Evolutionary conservation across 2,329 filamentous ascomycete genomes (phyloP).

Genomic region (Cladosporium sp.): DNA sequence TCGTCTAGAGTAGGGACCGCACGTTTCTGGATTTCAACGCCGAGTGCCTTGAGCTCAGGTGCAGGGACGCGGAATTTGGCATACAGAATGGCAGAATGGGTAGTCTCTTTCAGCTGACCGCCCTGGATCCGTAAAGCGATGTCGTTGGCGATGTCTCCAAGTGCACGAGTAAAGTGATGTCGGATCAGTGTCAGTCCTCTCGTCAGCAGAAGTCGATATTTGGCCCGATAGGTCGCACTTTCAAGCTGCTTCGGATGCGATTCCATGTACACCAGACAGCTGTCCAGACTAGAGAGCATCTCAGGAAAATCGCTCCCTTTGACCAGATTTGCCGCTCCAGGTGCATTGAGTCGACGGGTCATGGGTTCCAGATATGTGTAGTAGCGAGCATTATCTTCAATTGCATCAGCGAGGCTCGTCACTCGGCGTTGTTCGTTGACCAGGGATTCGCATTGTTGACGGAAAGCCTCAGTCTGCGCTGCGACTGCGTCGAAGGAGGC

Average conservation of each 20-base stretch:
- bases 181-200: slow-evolving; percentile 63
- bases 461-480: slow-evolving; percentile 86
- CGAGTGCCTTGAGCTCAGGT: slow-evolving; percentile 61
- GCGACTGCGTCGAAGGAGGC: slow-evolving; percentile 86
- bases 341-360: slow-evolving; percentile 84
- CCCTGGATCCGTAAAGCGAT: slow-evolving; percentile 61
- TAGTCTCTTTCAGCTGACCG: slow-evolving; percentile 66
- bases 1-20: slow-evolving; percentile 48
- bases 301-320: slow-evolving; percentile 80
- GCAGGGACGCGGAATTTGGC: slow-evolving; percentile 67
- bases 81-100: slow-evolving; percentile 66
- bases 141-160: slow-evolving; percentile 59
- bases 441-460: slow-evolving; percentile 84
- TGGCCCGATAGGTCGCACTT: slow-evolving; percentile 78
- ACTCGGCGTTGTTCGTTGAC: slow-evolving; percentile 76
- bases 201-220: slow-evolving; percentile 77
- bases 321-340: slow-evolving; percentile 80
- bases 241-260: slow-evolving; percentile 81
- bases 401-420: slow-evolving; percentile 72
- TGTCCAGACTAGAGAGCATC: slow-evolving; percentile 81
- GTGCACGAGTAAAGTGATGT: slow-evolving; percentile 60
- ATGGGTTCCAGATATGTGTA: slow-evolving; percentile 92
- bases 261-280: slow-evolving; percentile 90
- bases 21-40: slow-evolving; percentile 64
- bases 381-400: slow-evolving; percentile 87